These are phyloP conservation scores for Salix caprea DNA, from an alignment of 345 rosid species.

Conservation along the genomic window DNA sequence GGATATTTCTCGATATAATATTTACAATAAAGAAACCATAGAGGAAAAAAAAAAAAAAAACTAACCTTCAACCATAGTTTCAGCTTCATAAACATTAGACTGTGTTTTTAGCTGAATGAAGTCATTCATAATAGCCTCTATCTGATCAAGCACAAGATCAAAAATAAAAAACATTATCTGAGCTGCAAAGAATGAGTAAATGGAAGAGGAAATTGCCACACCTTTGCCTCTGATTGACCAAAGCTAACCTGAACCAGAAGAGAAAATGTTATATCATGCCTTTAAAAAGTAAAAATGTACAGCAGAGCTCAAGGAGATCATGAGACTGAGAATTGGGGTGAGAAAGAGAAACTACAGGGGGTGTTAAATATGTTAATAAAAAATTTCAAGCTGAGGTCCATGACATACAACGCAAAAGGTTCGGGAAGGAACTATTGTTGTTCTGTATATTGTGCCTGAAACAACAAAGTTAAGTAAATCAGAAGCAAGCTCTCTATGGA, in stretches of 20 bases:
- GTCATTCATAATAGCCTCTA: conserved; percentile 91
- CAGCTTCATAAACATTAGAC: conserved; percentile 76
- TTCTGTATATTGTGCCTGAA: conserved; percentile 89
- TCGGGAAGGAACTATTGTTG: conserved; percentile 81
- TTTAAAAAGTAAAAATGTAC: not conserved
- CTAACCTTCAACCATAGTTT: conserved; percentile 94
- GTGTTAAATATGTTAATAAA: not conserved
- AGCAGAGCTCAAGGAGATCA: not conserved
- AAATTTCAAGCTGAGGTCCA: conserved; percentile 5
- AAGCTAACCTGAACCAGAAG: conserved; percentile 68
- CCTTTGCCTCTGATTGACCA: conserved; percentile 91
- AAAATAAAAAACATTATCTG: not conserved
- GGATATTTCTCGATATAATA: not conserved
- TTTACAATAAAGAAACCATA: not conserved
- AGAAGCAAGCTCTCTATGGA: conserved; percentile 5
- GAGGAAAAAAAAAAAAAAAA: not conserved
- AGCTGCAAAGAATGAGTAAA: not conserved
- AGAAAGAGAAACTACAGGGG: not conserved
- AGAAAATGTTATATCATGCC: conserved; percentile 6
- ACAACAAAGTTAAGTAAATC: conserved; percentile 21
- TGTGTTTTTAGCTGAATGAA: conserved; percentile 83
- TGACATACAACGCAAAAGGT: conserved; percentile 79
- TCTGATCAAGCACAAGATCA: conserved; percentile 33
- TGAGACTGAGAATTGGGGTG: not conserved
- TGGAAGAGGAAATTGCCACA: conserved; percentile 19